phyloP scores from a whole-genome alignment of 106 monocot genomes.

The Platanthera guangdongensis region DNA sequence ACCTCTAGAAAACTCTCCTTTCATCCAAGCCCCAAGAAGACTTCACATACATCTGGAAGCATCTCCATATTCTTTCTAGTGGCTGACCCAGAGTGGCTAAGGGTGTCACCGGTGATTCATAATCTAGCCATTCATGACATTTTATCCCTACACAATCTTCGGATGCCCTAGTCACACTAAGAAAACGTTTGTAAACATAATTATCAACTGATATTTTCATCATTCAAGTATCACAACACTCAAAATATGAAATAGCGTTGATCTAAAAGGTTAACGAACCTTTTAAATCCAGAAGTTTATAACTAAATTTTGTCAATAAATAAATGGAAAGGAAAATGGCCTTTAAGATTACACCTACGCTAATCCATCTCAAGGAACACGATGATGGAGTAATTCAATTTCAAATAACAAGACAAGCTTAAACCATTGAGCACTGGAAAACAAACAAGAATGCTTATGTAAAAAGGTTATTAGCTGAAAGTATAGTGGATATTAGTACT shows the following conservation, averaged over 20 bases:
- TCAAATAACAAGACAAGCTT: neutral
- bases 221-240: neutral
- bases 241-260: neutral
- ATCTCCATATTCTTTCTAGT: too few relatives aligned
- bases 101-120: too few relatives aligned
- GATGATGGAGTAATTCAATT: neutral
- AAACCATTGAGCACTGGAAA: neutral
- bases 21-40: too few relatives aligned
- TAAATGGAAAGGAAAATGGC: neutral
- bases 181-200: neutral
- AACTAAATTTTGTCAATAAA: neutral
- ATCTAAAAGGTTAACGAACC: neutral
- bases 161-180: neutral
- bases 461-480: neutral
- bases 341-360: neutral
- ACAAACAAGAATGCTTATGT: neutral
- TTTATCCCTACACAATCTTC: too few relatives aligned
- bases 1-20: too few relatives aligned
- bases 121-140: too few relatives aligned
- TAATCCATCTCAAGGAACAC: neutral
- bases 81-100: too few relatives aligned
- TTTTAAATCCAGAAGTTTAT: neutral
- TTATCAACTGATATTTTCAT: neutral
- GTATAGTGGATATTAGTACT: neutral
- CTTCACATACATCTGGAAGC: too few relatives aligned